Evolutionary conservation across 768 basidiomycete species (phyloP), one percentile per base, ranked within the genome.

Genomic region (Russula dissimulans): DNA sequence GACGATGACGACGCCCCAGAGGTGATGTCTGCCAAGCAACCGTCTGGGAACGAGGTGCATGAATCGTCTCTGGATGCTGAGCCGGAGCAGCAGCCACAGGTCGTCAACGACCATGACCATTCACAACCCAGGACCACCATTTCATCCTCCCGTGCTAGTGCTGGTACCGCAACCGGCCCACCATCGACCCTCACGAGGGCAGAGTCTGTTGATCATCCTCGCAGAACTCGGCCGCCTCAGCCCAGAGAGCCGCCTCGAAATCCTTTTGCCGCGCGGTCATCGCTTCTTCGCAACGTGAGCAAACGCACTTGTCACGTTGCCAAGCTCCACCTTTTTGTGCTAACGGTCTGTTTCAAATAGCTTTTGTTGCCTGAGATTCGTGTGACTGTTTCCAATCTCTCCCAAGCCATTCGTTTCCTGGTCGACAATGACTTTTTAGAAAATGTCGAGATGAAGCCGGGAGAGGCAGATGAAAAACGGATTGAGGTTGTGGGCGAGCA

Each of bases 321-420:
- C 50, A 22, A 17, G 50, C 54, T 53, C 68, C 48, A 67, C 26
- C 32, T 34, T 2, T 36, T 29, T 8, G 18, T 32, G 14, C 38
- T 61, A 8, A 57, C 9, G 52, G 39, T 53, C 10, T 56, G 36
- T 54, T 32, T 66, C 22, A 2, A 26, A 6, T 43, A 94, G 90
- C 75, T 97, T 12, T 78, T 97, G 5, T 75, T 87, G 18, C 89
- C 87, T 12, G 93, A 95, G 69, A 93, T 95, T 42, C 83, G 87
- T 32, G 78, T 89, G 64, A 95, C 94, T 0, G 80, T 94, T 4
- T 95, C 92, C 1, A 94, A 94, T 71, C 78, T 97, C 5, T 93
- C 93, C 0, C 95, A 97, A 71, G 91, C 90, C 5, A 90, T 97
- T 64, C 84, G 81, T 34, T 97, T 97, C 71, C 71, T 95, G 17